Base-by-base conservation (phyloP, 768 basidiomycete genomes). In the Gloeopeniophorella convolvens region DNA sequence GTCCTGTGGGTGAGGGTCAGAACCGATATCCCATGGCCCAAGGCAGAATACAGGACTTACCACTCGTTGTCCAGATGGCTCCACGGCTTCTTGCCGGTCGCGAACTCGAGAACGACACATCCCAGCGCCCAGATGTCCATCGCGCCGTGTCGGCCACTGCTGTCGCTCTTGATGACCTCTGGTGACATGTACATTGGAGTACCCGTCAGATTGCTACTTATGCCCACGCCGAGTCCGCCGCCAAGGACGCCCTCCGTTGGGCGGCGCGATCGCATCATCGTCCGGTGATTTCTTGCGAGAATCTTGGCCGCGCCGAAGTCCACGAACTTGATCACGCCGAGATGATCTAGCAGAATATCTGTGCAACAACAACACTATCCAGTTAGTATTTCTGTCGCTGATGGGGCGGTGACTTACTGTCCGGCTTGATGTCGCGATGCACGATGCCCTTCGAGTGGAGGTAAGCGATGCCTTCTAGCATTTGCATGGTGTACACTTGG, bases 121-220 rank as follows among this genome's bases (percentile, higher is more conserved):
- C 96, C 96, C 50, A 97, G 69, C 20, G 92, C 90, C 96, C 96
- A 99, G 36, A 99, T 84, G 65, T 99, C 96, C 89, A 96, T 96
- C 10, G 95, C 91, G 15, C 96, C 96, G 56, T 89, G 83, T 43
- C 86, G 76, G 23, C 93, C 92, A 12, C 82, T 74, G 55, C 77
- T 84, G 60, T 95, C 91, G 60, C 88, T 96, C 70, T 95, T 90
- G 72, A 99, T 98, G 46, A 96, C 82, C 65, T 99, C 96, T 1
- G 96, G 96, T 5, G 94, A 96, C 91, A 99, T 97, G 67, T 99
- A 98, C 95, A 98, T 98, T 0, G 96, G 96, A 11, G 96, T 99
- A 15, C 93, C 95, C 1, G 94, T 96, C 28, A 99, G 70, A 59
- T 88, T 89, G 68, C 92, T 93, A 63, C 83, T 83, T 68, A 84